Evolutionary conservation across 1,139 yeast species (phyloP).

Genomic region (Nakaseomyces kungkrabaensis): DNA sequence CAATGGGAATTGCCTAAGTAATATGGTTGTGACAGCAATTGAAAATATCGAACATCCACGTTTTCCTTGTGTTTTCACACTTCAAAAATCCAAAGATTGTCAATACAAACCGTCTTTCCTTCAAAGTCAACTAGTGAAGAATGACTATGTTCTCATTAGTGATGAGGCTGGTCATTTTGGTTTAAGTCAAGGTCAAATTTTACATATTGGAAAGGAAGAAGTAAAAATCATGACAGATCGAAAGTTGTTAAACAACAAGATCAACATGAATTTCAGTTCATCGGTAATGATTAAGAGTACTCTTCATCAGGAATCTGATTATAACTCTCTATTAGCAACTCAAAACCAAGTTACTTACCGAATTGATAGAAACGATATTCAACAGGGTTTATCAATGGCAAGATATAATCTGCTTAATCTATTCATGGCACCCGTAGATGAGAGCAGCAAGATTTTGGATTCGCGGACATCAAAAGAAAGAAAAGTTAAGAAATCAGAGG

Average conservation of each 20-base stretch:
- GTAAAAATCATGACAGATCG: slow-evolving; percentile 41
- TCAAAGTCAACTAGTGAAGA: slow-evolving; percentile 37
- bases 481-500: slow-evolving; percentile 27
- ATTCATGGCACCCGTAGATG: slow-evolving; percentile 34
- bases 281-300: neutral
- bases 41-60: slow-evolving; percentile 3
- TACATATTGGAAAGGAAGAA: slow-evolving; percentile 32
- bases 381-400: slow-evolving; percentile 66
- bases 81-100: slow-evolving; percentile 23
- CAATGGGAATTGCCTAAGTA: slow-evolving; percentile 50
- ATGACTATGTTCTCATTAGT: slow-evolving; percentile 60
- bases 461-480: slow-evolving; percentile 11
- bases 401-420: slow-evolving; percentile 65
- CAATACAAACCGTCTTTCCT: slow-evolving; percentile 26
- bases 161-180: slow-evolving; percentile 77
- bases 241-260: slow-evolving; percentile 35
- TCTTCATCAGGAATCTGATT: neutral
- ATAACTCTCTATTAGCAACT: slow-evolving; percentile 5
- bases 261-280: slow-evolving; percentile 1
- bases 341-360: slow-evolving; percentile 37
- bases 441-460: slow-evolving; percentile 9
- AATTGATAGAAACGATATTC: slow-evolving; percentile 73
- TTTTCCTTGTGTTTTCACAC: neutral
- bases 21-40: slow-evolving; percentile 33
- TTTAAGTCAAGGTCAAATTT: slow-evolving; percentile 52